Evolutionary conservation across 306 rosid genomes (phyloP).

Genomic region (Delonix regia): DNA sequence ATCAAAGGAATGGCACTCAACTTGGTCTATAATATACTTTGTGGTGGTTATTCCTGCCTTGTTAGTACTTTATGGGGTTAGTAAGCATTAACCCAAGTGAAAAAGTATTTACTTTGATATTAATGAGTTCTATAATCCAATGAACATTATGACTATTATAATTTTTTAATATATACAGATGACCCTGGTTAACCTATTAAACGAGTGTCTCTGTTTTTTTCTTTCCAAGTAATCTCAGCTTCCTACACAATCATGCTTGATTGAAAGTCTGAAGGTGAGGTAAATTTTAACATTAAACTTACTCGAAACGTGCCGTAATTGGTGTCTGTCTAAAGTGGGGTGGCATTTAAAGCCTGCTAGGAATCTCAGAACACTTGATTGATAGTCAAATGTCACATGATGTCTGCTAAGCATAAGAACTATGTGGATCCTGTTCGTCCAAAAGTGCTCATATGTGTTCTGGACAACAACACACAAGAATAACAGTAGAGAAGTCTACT

Average conservation of each 20-base stretch:
- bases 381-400: slow-evolving; percentile 27
- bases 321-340: slow-evolving; percentile 43
- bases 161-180: too few relatives aligned
- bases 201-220: background rate
- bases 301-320: slow-evolving; percentile 39
- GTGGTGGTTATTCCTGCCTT: background rate
- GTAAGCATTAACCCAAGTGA: background rate
- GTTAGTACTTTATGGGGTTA: background rate
- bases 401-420: slow-evolving; percentile 11
- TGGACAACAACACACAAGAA: background rate
- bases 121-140: background rate
- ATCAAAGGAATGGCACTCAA: slow-evolving; percentile 8
- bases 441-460: background rate
- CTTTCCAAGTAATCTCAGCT: slow-evolving; percentile 8
- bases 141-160: too few relatives aligned
- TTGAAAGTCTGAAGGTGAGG: slow-evolving; percentile 44
- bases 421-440: slow-evolving; percentile 40
- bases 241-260: slow-evolving; percentile 59
- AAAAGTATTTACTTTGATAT: background rate
- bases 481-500: background rate
- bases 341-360: slow-evolving; percentile 52
- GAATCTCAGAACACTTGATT: slow-evolving; percentile 35
- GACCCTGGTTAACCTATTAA: too few relatives aligned
- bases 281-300: background rate
- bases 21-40: background rate